Base-by-base conservation (phyloP, 306 rosid genomes). In the Trifolium subterraneum region DNA sequence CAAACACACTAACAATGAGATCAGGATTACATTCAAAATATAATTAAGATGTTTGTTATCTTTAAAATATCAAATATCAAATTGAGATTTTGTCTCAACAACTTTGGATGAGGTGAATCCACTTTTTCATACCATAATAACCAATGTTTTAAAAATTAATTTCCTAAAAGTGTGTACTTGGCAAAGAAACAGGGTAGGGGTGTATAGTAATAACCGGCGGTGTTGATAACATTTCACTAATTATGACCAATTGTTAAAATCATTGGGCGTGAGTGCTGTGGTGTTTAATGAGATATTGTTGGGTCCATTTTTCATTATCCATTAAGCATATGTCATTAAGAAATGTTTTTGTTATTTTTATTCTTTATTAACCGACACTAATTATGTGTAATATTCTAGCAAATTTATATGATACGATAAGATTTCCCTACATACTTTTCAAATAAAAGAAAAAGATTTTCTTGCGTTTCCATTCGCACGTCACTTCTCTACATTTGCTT, bases 391-490 rank as follows among this genome's bases (percentile, higher is more conserved):
- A 72, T 65, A 56, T 71, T 65, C 71, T 72, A 65, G 45, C 48
- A 72, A 44, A 27, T 82, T 67, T 67, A 59, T 67, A 59, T 66
- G 82, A 77, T 77, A 72, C 72, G 64, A 67, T 68, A 68, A 72
- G 79, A 82, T 72, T 81, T 56, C 42, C 51, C 59, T 42, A 42
- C 56, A 66, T 70, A 7, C 9, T 35, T 35, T 7, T 29, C 33
- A 4, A 4, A 35, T 5, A 35, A 35, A 35, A 72, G 68, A 63
- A 67, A 61, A 67, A 72, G 79, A 77, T 72, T 76, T 55, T 41
- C 59, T 39, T 42, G 33, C 64, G 56, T 75, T 52, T 75, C 64
- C 58, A 44, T 64, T 66, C 58, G 20, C 64, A 25, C 42, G 20
- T 65, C 44, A 64, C 52, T 58, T 55, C 23, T 64, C 36, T 48